Conservation (phyloP, 2,329 filamentous ascomycete genomes). For the Verticillium albo-atrum region DNA sequence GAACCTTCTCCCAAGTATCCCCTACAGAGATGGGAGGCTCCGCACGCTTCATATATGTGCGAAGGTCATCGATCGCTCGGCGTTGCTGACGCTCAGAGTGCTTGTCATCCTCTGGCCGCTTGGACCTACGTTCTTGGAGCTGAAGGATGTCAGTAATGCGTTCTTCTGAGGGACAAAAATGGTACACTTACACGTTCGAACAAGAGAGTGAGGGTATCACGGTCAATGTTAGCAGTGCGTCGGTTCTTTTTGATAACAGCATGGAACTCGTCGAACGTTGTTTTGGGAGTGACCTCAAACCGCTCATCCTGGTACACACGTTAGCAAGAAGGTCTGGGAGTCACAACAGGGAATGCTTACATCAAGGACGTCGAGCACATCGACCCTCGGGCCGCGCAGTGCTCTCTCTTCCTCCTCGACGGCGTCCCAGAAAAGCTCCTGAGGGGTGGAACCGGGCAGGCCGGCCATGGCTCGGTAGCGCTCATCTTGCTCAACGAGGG, state of each 20-base stretch:
- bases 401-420: constrained; percentile 90
- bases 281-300: constrained; percentile 84
- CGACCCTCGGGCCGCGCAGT: constrained; percentile 75
- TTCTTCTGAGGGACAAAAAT: neutral
- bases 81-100: constrained; percentile 82
- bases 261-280: constrained; percentile 84
- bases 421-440: constrained; percentile 94
- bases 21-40: constrained; percentile 74
- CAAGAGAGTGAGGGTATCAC: constrained; percentile 72
- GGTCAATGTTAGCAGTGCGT: constrained; percentile 82
- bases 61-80: constrained; percentile 76
- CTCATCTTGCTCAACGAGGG: constrained; percentile 71
- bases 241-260: constrained; percentile 78
- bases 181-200: constrained; percentile 66
- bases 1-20: constrained; percentile 88
- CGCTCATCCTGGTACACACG: constrained; percentile 65
- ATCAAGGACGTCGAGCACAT: constrained; percentile 83
- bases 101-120: constrained; percentile 79
- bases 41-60: constrained; percentile 82
- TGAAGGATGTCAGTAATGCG: constrained; percentile 22
- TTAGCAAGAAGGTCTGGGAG: constrained; percentile 29
- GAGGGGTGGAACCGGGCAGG: constrained; percentile 75
- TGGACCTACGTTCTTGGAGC: constrained; percentile 81
- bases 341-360: constrained; percentile 44
- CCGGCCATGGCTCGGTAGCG: constrained; percentile 82